Evolutionary conservation across 805 yeast species (phyloP), one percentile per base, ranked within the genome.

Genomic region (Torulaspora franciscae): DNA sequence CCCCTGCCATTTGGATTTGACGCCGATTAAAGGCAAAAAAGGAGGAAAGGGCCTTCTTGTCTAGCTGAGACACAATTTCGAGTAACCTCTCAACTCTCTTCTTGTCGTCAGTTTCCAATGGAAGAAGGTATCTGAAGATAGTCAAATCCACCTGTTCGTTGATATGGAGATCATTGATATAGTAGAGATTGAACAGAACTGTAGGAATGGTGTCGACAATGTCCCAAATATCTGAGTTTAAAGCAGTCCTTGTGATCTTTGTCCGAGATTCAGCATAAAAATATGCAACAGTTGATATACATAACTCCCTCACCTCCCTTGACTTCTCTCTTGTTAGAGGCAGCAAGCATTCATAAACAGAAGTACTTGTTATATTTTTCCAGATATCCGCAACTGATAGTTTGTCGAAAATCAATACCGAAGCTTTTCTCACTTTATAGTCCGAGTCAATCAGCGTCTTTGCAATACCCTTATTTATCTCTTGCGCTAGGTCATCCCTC

Each of bases 381-480:
- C 80, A 65, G 41, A 86, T 71, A 0, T 69, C 54, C 6, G 67
- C 61, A 6, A 76, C 64, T 0, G 79, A 71, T 2, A 85, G 61
- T 24, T 68, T 57, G 6, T 73, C 63, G 11, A 85, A 59, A 0
- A 80, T 70, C 35, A 64, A 60, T 46, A 86, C 79, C 0, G 93
- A 78, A 1, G 73, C 64, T 27, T 77, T 67, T 52, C 96, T 73
- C 2, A 87, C 95, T 30, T 70, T 74, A 46, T 83, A 91, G 55
- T 85, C 88, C 0, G 81, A 68, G 65, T 89, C 96, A 30, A 84
- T 71, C 22, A 89, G 68, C 28, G 90, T 80, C 54, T 83, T 83
- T 13, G 78, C 68, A 8, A 86, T 54, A 1, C 90, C 85, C 46
- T 70, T 73, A 4, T 72, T 64, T 2, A 81, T 65, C 37, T 83